Evolutionary conservation across 2,329 filamentous ascomycete species (phyloP), one percentile per base, ranked within the genome.

Genomic region (Stachybotrys chlorohalonatus): DNA sequence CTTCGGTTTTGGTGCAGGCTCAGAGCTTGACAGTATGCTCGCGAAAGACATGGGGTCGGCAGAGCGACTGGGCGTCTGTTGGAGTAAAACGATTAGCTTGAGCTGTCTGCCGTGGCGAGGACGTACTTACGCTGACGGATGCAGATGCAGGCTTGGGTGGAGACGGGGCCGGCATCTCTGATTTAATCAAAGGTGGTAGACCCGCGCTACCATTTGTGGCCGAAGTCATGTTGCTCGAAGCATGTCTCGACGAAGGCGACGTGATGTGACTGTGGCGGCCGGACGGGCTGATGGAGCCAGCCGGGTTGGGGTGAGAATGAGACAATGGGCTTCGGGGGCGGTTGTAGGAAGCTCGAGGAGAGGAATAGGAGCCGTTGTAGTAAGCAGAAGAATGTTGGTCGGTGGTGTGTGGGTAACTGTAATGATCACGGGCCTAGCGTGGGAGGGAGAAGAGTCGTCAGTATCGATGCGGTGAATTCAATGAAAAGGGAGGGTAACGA

Each of bases 41-140:
- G 90, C 94, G 66, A 97, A 94, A 6, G 92, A 94, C 92, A 96
- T 96, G 53, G 92, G 88, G 68, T 95, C 89, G 56, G 87, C 86
- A 47, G 86, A 79, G 68, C 91, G 85, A 61, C 83, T 84, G 1
- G 87, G 82, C 52, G 87, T 87, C 82, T 91, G 49, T 15, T 48
- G 45, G 9, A 49, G 50, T 2, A 24, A 52, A 39, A 17, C 30
- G 51, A 55, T 61, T 56, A 63, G 59, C 54, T 50, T 47, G 16
- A 36, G 49, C 47, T 31, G 53, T 54, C 31, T 36, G 31, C 48
- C 42, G 55, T 56, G 61, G n/a, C 9, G 46, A 8, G 9, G 9
- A 16, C 8, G 4, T 24, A 47, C 69, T 57, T 68, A 73, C 70
- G 54, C 66, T 71, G 51, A 69, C 63, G 36, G 70, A 62, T 53